These are phyloP conservation scores for Nakazawaea populi DNA, from an alignment of 805 yeast genomes.

Conservation along the genomic window DNA sequence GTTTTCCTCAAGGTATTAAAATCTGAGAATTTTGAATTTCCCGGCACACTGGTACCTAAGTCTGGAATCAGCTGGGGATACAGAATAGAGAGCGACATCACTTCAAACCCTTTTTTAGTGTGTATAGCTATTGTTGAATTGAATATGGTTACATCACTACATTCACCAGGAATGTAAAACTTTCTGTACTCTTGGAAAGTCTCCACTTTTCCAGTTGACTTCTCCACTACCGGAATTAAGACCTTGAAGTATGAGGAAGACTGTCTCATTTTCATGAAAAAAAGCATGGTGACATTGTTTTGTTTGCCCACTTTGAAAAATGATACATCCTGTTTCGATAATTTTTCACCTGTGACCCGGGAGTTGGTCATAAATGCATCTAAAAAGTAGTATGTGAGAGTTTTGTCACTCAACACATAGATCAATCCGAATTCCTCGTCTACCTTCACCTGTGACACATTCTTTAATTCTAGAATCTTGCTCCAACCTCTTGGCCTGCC, in stretches of 20 bases:
- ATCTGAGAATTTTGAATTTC: constrained; percentile 9
- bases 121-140: constrained; percentile 63
- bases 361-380: constrained; percentile 57
- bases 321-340: constrained; percentile 47
- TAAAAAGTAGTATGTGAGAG: constrained; percentile 56
- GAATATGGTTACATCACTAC: constrained; percentile 56
- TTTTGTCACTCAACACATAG: constrained; percentile 52
- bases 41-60: constrained; percentile 19
- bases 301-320: constrained; percentile 69
- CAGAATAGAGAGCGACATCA: constrained; percentile 52
- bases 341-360: constrained; percentile 39
- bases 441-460: constrained; percentile 56
- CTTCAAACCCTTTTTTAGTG: constrained; percentile 61
- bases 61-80: constrained; percentile 56
- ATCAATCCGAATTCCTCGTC: constrained; percentile 50
- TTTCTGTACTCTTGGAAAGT: constrained; percentile 38
- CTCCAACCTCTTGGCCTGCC: constrained; percentile 46
- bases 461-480: constrained; percentile 43
- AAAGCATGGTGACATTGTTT: constrained; percentile 51
- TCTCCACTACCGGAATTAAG: constrained; percentile 33
- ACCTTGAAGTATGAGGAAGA: constrained; percentile 49
- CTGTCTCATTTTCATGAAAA: constrained; percentile 49
- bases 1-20: constrained; percentile 34
- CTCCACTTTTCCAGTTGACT: constrained; percentile 29
- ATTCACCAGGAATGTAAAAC: constrained; percentile 49